Evolutionary conservation across 1,284 basidiomycete species (phyloP).

Genomic region (Microbotryum saponariae): DNA sequence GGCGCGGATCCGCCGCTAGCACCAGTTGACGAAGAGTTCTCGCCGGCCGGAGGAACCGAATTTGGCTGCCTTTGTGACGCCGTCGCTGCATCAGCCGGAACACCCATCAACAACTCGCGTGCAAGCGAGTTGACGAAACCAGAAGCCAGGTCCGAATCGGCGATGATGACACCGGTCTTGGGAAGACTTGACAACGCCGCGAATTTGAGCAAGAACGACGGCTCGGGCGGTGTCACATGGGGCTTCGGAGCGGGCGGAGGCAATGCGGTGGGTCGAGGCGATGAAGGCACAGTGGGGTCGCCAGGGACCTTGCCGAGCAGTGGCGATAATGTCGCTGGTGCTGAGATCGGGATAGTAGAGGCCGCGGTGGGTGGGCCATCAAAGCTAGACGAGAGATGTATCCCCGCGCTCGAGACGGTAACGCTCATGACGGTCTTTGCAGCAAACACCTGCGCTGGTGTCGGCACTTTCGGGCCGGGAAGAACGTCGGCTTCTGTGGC

Average conservation of each 20-base stretch:
- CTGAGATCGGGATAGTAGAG: background rate
- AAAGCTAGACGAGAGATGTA: slow-evolving; percentile 14
- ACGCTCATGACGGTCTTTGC: slow-evolving; percentile 13
- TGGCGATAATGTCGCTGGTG: background rate
- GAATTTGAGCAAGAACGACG: slow-evolving; percentile 21
- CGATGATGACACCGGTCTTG: slow-evolving; percentile 31
- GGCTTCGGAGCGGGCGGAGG: slow-evolving; percentile 2
- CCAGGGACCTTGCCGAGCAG: background rate
- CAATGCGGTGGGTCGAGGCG: slow-evolving; percentile 16
- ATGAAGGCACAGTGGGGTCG: slow-evolving; percentile 1
- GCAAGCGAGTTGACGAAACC: slow-evolving; percentile 33
- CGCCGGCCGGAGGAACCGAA: background rate
- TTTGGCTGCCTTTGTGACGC: background rate
- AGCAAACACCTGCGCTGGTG: too few relatives aligned
- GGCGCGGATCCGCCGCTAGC: too few relatives aligned
- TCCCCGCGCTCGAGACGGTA: slow-evolving; percentile 20
- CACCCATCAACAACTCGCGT: slow-evolving; percentile 29
- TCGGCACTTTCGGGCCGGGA: too few relatives aligned
- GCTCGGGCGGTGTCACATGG: slow-evolving; percentile 3
- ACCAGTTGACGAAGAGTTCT: too few relatives aligned
- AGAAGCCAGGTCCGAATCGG: slow-evolving; percentile 19
- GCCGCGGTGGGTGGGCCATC: background rate
- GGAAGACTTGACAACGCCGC: slow-evolving; percentile 27
- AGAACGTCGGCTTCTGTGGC: background rate
- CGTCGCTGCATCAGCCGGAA: slow-evolving; percentile 6